These are phyloP conservation scores for Colletotrichum gloeosporioides DNA, from an alignment of 2,329 filamentous ascomycete genomes.

Conservation along the genomic window DNA sequence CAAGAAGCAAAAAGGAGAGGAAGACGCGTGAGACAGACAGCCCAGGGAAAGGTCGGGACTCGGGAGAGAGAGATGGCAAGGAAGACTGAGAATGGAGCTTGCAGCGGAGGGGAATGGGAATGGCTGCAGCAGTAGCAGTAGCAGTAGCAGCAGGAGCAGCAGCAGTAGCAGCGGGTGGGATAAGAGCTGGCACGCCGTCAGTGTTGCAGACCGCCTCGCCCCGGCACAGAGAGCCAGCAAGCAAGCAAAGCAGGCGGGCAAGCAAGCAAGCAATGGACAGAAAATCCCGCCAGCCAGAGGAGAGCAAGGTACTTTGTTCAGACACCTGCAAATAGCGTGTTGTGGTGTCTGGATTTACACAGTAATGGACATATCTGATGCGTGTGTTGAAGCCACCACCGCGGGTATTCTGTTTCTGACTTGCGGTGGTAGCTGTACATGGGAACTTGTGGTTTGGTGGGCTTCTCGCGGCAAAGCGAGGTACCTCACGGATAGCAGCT, in stretches of 20 bases:
- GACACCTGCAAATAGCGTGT: background rate
- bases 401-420: background rate
- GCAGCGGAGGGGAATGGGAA: background rate
- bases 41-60: background rate
- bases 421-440: background rate
- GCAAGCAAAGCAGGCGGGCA: background rate
- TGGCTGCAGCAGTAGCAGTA: background rate
- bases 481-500: background rate
- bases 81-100: background rate
- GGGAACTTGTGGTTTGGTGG: background rate
- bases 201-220: background rate
- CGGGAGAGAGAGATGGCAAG: background rate
- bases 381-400: background rate
- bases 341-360: background rate
- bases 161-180: background rate
- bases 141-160: background rate
- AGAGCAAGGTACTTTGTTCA: background rate
- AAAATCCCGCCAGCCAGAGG: background rate
- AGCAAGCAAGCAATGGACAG: background rate
- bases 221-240: background rate
- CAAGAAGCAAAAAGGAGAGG: background rate
- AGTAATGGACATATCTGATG: background rate
- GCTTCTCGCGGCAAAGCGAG: background rate
- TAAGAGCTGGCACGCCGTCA: background rate
- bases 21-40: background rate